phyloP scores from a whole-genome alignment of 345 rosid genomes.

The Limnanthes douglasii region DNA sequence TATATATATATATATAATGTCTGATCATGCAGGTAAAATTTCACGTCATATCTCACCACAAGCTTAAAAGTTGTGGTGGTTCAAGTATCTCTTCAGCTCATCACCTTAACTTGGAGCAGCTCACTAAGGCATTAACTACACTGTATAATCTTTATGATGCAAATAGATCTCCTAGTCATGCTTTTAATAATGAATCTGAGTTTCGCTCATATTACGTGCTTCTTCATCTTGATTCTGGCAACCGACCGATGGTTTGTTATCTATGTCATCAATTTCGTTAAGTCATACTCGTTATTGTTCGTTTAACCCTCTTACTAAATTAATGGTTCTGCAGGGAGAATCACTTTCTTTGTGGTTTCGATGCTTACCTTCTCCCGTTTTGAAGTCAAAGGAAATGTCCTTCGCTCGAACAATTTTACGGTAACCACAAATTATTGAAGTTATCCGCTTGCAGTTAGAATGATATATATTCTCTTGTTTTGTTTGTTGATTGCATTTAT shows the following conservation, averaged over 20 bases:
- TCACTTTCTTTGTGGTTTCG: constrained; percentile 84
- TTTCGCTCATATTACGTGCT: constrained; percentile 69
- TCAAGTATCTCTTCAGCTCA: constrained; percentile 38
- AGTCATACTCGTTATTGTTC: not conserved
- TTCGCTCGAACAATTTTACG: constrained; percentile 59
- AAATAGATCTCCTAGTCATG: constrained; percentile 24
- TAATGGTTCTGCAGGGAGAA: constrained; percentile 50
- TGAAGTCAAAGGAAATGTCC: constrained; percentile 56
- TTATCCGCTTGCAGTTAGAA: too few species aligned
- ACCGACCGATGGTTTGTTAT: constrained; percentile 37
- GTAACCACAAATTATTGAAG: constrained; percentile 21
- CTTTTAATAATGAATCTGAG: constrained; percentile 47
- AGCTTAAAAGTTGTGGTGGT: constrained; percentile 30
- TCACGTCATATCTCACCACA: constrained; percentile 65
- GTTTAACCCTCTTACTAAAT: constrained; percentile 5
- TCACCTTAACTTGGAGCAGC: constrained; percentile 88
- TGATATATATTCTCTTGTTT: constrained; percentile 1
- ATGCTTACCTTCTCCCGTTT: constrained; percentile 30
- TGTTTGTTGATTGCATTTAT: not conserved
- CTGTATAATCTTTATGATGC: constrained; percentile 63
- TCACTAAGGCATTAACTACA: constrained; percentile 53
- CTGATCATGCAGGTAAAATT: constrained; percentile 47
- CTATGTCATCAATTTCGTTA: constrained; percentile 9
- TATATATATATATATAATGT: too few species aligned
- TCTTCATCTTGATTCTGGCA: constrained; percentile 56